Evolutionary conservation across 2,329 filamentous ascomycete genomes (phyloP), one percentile per base, ranked within the genome.

Genomic region (Fonsecaea monophora): DNA sequence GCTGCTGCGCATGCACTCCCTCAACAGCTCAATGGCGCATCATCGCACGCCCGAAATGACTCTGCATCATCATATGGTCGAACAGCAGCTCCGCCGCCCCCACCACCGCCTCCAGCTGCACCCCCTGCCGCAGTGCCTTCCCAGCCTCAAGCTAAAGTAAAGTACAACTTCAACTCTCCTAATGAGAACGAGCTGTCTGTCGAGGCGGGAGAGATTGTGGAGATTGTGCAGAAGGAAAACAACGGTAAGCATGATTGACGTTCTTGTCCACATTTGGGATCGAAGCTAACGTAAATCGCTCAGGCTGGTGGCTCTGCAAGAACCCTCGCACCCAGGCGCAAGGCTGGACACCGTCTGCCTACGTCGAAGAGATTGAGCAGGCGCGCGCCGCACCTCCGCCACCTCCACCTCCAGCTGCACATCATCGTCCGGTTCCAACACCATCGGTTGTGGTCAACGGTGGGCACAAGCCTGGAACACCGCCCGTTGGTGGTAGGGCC

Each of bases 251-350:
- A 54, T 37, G 12, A 10, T 42, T 32, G 56, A 37, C 25, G 21
- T 13, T 38, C 38, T 18, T 21, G 15, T 18, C n/a, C 50, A 30
- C 38, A 55, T 40, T 59, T 58, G 34, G 60, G 21, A 9, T 45
- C 3, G 18, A 10, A 15, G 60, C 68, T 70, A 48, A 70, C 60
- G 38, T 58, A 15, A 53, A 38, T 12, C n/a, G 21, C 60, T 15
- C 50, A 97, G 94, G 95, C 61, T 99, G 95, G 95, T 98, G 94
- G 94, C 84, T 98, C 55, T 95, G 90, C 70, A 94, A 92, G 82
- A 91, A 90, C 69, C 80, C 82, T 57, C 81, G 87, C 74, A 83
- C 83, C 55, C 83, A 84, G 72, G 87, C 87, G n/a, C 92, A 95
- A 79, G 95, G 93, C 60, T 99, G 95, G 95, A 88, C 95, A 2